Evolutionary conservation across 805 yeast species (phyloP).

Genomic region (Sungouiozyma ichnusensis): DNA sequence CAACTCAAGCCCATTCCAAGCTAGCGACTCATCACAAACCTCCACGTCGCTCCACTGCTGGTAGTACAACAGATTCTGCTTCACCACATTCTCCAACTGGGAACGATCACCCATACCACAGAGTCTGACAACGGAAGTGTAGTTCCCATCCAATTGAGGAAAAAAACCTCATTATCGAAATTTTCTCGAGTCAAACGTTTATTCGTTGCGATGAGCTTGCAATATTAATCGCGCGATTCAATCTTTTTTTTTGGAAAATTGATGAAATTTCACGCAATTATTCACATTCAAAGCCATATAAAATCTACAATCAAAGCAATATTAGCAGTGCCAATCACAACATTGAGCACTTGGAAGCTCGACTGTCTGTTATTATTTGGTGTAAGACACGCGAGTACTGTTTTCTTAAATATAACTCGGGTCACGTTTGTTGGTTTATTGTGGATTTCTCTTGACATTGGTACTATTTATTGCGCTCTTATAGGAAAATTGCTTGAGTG

Average conservation of each 20-base stretch:
- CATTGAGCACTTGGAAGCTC: no score
- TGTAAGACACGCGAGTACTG: no score
- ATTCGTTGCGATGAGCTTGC: background rate
- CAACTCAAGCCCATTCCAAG: slow-evolving; percentile 10
- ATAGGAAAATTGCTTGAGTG: no score
- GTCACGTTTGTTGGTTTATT: background rate
- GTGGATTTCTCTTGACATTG: background rate
- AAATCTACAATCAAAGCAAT: background rate
- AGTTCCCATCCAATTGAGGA: no score
- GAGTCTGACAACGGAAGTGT: no score
- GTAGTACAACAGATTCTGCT: slow-evolving; percentile 18
- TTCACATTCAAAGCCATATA: background rate
- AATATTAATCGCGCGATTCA: background rate
- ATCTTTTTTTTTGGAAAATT: background rate
- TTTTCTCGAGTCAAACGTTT: no score
- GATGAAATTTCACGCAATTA: background rate
- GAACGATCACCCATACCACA: slow-evolving; percentile 1
- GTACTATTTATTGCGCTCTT: background rate
- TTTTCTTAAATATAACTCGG: no score
- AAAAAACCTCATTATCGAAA: no score
- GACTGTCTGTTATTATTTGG: no score
- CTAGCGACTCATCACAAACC: slow-evolving; percentile 6
- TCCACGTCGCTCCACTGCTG: slow-evolving; percentile 22
- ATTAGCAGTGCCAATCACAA: no score
- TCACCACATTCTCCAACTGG: slow-evolving; percentile 10